phyloP scores from a whole-genome alignment of 306 rosid genomes.

The Echinosophora koreensis region DNA sequence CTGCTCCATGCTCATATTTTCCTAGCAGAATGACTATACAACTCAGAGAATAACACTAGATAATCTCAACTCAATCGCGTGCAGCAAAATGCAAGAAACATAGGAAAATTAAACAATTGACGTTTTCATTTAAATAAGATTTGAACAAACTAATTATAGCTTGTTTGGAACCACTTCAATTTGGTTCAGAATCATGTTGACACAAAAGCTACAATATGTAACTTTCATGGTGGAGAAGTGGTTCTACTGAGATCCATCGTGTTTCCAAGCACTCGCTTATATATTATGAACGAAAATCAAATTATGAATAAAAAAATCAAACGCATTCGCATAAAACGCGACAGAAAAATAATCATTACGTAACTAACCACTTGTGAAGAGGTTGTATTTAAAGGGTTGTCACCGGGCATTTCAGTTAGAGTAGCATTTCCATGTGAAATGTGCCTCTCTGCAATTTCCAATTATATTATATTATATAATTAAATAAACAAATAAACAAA shows the following conservation, averaged over 20 bases:
- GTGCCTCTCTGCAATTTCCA: conserved; percentile 31
- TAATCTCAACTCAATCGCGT: conserved; percentile 10
- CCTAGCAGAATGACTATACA: conserved; percentile 51
- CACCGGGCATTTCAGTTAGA: conserved; percentile 45
- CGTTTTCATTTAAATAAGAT: conserved; percentile 20
- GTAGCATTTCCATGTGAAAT: conserved; percentile 53
- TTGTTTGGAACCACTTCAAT: too few species aligned
- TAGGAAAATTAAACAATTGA: conserved; percentile 12
- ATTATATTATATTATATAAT: too few species aligned
- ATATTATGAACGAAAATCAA: background rate
- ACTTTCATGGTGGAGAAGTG: too few species aligned
- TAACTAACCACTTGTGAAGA: conserved; percentile 52
- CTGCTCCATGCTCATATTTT: conserved; percentile 55
- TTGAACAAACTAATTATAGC: background rate
- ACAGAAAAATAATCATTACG: conserved; percentile 46
- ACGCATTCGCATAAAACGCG: background rate
- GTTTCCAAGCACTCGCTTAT: background rate
- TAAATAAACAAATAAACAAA: conserved; percentile 26
- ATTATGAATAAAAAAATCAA: conserved; percentile 6
- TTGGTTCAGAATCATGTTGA: too few species aligned
- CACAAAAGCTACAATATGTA: too few species aligned
- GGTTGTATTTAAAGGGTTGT: conserved; percentile 45
- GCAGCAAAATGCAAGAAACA: background rate
- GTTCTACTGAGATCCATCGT: too few species aligned
- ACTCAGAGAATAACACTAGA: conserved; percentile 47